Percentiles rank a stretch among this genome's conserved stretches.
phyloP scores from a whole-genome alignment of 1,139 yeast species.

The Yamadazyma membranifaciens region DNA sequence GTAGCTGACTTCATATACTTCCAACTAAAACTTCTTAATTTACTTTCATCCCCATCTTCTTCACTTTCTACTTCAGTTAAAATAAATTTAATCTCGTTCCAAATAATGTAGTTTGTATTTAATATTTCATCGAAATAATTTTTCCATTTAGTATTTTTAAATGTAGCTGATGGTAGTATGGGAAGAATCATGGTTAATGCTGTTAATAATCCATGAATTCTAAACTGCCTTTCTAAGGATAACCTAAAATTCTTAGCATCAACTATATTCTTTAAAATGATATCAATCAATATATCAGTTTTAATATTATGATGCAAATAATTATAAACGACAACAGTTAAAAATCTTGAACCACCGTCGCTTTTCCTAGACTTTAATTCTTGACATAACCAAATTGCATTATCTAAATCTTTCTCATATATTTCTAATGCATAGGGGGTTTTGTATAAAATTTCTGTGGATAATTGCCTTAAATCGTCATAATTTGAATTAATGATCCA shows the following conservation, averaged over 20 bases:
- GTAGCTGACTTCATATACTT: conserved; percentile 81
- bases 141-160: not conserved
- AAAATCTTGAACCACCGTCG: conserved; percentile 76
- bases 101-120: conserved; percentile 24
- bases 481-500: conserved; percentile 68
- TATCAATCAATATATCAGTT: not conserved
- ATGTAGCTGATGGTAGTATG: not conserved
- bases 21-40: conserved; percentile 78
- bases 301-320: conserved; percentile 1
- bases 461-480: conserved; percentile 65
- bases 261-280: not conserved
- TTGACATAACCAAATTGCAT: conserved; percentile 40
- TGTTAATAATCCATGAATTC: conserved; percentile 67
- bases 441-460: conserved; percentile 49
- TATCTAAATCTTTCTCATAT: conserved; percentile 18
- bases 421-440: conserved; percentile 34
- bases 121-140: conserved; percentile 6
- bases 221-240: conserved; percentile 25
- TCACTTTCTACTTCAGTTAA: conserved; percentile 41
- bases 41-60: conserved; percentile 33
- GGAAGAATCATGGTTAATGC: conserved; percentile 31
- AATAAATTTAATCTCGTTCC: conserved; percentile 56
- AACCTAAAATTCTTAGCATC: conserved; percentile 2
- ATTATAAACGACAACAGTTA: conserved; percentile 42
- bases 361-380: conserved; percentile 69